These are phyloP conservation scores for Leccinum pachyderme DNA, from an alignment of 1,284 basidiomycete genomes.

Conservation along the genomic window DNA sequence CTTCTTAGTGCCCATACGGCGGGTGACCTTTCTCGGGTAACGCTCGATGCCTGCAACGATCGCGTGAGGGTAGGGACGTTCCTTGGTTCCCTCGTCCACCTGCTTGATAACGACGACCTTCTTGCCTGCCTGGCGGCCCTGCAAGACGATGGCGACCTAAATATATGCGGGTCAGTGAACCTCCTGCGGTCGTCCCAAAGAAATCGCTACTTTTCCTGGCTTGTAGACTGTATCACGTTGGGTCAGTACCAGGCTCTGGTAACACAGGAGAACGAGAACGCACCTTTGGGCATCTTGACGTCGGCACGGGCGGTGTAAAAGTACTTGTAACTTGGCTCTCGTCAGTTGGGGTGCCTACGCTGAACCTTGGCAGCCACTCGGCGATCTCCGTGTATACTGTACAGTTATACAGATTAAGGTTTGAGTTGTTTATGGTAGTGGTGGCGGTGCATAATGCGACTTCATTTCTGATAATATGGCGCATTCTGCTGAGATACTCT, in stretches of 20 bases:
- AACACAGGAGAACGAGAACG: neutral
- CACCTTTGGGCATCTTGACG: slow-evolving; percentile 38
- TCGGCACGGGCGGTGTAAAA: slow-evolving; percentile 23
- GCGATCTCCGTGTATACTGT: slow-evolving; percentile 25
- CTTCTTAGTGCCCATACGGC: slow-evolving; percentile 95
- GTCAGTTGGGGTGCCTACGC: slow-evolving; percentile 6
- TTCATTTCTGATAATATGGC: neutral
- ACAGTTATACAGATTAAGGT: slow-evolving; percentile 20
- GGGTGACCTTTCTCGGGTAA: slow-evolving; percentile 94
- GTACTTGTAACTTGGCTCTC: slow-evolving; percentile 11
- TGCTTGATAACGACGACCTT: slow-evolving; percentile 92
- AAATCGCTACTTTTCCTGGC: slow-evolving; percentile 83
- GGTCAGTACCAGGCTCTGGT: slow-evolving; percentile 28
- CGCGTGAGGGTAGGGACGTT: slow-evolving; percentile 91
- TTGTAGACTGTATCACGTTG: slow-evolving; percentile 75
- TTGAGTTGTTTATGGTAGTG: neutral
- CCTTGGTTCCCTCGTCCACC: slow-evolving; percentile 85
- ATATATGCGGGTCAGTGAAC: slow-evolving; percentile 9
- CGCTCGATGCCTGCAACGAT: slow-evolving; percentile 95
- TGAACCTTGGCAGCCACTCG: slow-evolving; percentile 31
- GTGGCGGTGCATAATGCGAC: neutral
- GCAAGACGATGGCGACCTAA: slow-evolving; percentile 91
- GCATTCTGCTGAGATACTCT: neutral
- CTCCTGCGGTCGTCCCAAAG: neutral
- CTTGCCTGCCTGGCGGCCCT: slow-evolving; percentile 94